These are phyloP conservation scores for Barnettozyma pratensis DNA, from an alignment of 805 yeast species.

Conservation along the genomic window DNA sequence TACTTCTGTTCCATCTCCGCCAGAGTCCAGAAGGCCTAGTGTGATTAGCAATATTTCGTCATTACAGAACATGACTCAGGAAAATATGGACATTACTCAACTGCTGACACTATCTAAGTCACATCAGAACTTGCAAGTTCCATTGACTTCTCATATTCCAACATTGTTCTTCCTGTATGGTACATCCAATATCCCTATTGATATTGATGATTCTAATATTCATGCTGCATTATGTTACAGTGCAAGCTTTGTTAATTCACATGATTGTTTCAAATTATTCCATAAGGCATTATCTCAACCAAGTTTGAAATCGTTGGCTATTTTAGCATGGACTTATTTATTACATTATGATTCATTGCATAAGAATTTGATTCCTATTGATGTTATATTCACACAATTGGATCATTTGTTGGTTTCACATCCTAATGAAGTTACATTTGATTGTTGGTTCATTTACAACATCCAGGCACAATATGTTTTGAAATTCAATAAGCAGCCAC, in stretches of 20 bases:
- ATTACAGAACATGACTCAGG: neutral
- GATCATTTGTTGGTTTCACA: slow-evolving; percentile 1
- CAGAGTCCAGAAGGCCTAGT: neutral
- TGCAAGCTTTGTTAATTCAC: slow-evolving; percentile 6
- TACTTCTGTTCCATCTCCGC: neutral
- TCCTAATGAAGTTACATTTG: slow-evolving; percentile 8
- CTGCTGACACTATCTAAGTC: slow-evolving; percentile 8
- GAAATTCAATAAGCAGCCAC: slow-evolving; percentile 35
- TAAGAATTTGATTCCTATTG: slow-evolving; percentile 9
- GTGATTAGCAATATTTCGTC: neutral
- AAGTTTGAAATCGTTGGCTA: slow-evolving; percentile 6
- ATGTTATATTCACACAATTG: slow-evolving; percentile 9
- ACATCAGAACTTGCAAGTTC: neutral
- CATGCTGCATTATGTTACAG: slow-evolving; percentile 7
- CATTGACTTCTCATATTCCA: slow-evolving; percentile 6
- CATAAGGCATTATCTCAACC: slow-evolving; percentile 4
- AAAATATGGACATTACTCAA: slow-evolving; percentile 6
- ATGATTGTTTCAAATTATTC: slow-evolving; percentile 9
- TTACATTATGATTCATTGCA: slow-evolving; percentile 5
- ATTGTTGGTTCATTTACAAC: slow-evolving; percentile 45
- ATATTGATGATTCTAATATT: slow-evolving; percentile 2
- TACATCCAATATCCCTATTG: slow-evolving; percentile 9
- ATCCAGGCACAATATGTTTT: slow-evolving; percentile 40
- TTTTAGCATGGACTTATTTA: slow-evolving; percentile 9
- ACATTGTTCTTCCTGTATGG: slow-evolving; percentile 12